Evolutionary conservation across 495 filamentous ascomycete species (phyloP).

Genomic region (Neurospora discreta): DNA sequence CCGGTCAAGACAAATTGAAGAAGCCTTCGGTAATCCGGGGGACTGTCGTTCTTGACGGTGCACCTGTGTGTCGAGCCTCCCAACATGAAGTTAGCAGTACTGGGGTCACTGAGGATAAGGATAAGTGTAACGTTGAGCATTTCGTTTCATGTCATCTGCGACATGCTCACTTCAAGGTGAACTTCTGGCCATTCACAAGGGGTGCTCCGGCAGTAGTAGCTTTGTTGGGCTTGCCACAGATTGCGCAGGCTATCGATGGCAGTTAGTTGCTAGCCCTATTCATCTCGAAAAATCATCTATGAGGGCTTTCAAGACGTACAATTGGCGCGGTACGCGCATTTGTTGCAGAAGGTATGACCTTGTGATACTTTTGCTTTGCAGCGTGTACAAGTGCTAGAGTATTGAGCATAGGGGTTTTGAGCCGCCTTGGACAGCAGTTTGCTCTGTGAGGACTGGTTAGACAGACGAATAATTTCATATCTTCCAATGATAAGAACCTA

Average conservation of each 20-base stretch:
- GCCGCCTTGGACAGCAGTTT: constrained; percentile 58
- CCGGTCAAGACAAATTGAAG: background rate
- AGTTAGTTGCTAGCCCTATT: constrained; percentile 14
- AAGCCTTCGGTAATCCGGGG: background rate
- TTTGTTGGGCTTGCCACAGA: constrained; percentile 54
- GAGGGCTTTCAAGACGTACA: constrained; percentile 26
- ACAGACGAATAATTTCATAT: background rate
- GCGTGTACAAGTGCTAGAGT: constrained; percentile 44
- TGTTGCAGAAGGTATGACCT: constrained; percentile 51
- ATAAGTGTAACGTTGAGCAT: background rate
- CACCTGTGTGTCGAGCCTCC: background rate
- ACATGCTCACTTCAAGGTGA: constrained; percentile 46
- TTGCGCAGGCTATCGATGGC: constrained; percentile 41
- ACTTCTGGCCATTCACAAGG: constrained; percentile 52
- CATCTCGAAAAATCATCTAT: background rate
- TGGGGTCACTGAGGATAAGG: background rate
- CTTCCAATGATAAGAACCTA: constrained; percentile 9
- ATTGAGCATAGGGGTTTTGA: constrained; percentile 60
- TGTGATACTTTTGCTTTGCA: constrained; percentile 58
- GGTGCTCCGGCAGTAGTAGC: constrained; percentile 36
- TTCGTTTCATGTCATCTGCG: background rate
- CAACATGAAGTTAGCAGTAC: background rate
- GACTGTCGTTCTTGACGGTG: background rate
- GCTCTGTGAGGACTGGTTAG: constrained; percentile 30
- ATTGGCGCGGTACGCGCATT: constrained; percentile 56